These are phyloP conservation scores for Cladobotryum mycophilum DNA, from an alignment of 2,329 filamentous ascomycete genomes.

Conservation along the genomic window DNA sequence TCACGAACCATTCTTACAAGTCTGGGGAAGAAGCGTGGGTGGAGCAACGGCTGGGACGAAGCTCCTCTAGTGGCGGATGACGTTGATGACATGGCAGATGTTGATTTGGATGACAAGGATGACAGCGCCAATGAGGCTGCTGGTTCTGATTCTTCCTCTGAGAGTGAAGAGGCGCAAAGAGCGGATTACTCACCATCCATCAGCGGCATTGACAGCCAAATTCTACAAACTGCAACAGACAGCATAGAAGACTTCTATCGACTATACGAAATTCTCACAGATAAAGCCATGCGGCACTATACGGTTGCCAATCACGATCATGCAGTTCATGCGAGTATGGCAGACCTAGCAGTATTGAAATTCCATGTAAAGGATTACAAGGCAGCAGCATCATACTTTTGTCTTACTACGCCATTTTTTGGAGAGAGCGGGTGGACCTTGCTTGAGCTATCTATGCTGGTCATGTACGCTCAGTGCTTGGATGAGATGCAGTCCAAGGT, in stretches of 20 bases:
- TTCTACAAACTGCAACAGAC: constrained; percentile 55
- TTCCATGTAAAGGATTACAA: constrained; percentile 68
- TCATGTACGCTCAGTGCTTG: constrained; percentile 79
- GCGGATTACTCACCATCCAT: constrained; percentile 20
- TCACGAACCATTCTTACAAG: constrained; percentile 74
- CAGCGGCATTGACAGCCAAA: constrained; percentile 36
- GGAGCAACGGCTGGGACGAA: constrained; percentile 69
- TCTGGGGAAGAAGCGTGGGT: constrained; percentile 63
- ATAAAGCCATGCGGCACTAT: constrained; percentile 77
- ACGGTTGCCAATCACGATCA: constrained; percentile 71
- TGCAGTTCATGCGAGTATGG: constrained; percentile 69
- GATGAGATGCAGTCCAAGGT: constrained; percentile 68
- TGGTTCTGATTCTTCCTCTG: background rate
- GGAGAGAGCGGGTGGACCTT: constrained; percentile 70
- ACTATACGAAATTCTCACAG: constrained; percentile 71
- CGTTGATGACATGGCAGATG: constrained; percentile 48
- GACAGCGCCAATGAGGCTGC: constrained; percentile 17
- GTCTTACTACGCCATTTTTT: constrained; percentile 71
- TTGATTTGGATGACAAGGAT: constrained; percentile 45
- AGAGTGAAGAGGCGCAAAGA: constrained; percentile 10
- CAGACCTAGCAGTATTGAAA: constrained; percentile 81
- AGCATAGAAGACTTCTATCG: constrained; percentile 59
- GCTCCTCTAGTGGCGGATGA: constrained; percentile 42
- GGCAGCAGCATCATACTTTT: constrained; percentile 70
- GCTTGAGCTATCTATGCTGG: constrained; percentile 75